Percentiles rank a stretch among this genome's conserved stretches.
phyloP scores from a whole-genome alignment of 352 stramenopile species.

The Phytophthora uliginosa region DNA sequence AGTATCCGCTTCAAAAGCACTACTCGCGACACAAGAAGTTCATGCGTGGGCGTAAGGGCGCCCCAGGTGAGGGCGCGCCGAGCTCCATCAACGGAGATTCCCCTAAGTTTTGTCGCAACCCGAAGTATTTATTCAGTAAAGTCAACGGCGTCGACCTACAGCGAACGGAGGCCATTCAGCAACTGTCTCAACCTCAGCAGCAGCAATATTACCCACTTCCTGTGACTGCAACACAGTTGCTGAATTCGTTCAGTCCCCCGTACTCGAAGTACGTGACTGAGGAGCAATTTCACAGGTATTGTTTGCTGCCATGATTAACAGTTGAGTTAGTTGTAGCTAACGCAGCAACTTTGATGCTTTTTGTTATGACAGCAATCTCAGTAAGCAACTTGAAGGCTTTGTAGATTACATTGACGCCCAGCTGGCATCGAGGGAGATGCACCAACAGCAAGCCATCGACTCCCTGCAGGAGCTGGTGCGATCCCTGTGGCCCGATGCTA shows the following conservation, averaged over 20 bases:
- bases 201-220: constrained; percentile 22
- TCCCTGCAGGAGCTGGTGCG: constrained; percentile 55
- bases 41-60: constrained; percentile 22
- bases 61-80: constrained; percentile 11
- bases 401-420: constrained; percentile 59
- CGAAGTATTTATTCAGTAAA: constrained; percentile 41
- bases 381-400: constrained; percentile 62
- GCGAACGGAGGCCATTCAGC: constrained; percentile 20
- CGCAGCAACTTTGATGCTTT: constrained; percentile 2
- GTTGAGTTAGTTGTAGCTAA: constrained; percentile 15
- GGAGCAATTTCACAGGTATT: constrained; percentile 50
- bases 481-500: constrained; percentile 87
- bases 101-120: constrained; percentile 22
- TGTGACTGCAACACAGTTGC: constrained; percentile 17
- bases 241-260: constrained; percentile 26
- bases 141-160: background rate
- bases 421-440: constrained; percentile 42
- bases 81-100: constrained; percentile 17
- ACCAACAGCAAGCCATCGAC: constrained; percentile 64
- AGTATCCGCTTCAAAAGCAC: constrained; percentile 15
- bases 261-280: constrained; percentile 36
- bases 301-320: background rate
- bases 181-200: constrained; percentile 21
- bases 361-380: constrained; percentile 47
- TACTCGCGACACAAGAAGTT: constrained; percentile 29